Conservation (phyloP, 192 early-diverging fungal species). For the Coemansia sp. region DNA sequence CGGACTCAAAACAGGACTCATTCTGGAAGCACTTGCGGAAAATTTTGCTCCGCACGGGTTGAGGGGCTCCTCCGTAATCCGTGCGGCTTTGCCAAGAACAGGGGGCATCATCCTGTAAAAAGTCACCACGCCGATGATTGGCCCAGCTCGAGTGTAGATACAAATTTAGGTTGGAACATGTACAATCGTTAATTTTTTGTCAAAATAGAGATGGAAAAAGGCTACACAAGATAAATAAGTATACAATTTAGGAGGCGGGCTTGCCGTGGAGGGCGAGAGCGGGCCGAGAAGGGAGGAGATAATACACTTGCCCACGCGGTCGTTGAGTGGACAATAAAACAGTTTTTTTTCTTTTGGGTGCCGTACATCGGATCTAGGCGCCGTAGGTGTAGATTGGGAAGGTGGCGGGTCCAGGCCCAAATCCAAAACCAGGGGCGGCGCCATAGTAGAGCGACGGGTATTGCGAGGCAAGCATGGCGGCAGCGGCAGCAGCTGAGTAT, state of each 20-base stretch:
- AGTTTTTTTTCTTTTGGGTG: slow-evolving; percentile 1
- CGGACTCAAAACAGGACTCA: neutral
- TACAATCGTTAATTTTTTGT: neutral
- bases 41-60: slow-evolving; percentile 3
- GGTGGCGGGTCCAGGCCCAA: slow-evolving; percentile 21
- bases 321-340: slow-evolving; percentile 7
- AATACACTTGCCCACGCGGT: slow-evolving; percentile 14
- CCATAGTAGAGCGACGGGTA: slow-evolving; percentile 49
- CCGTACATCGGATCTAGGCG: slow-evolving; percentile 17
- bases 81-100: slow-evolving; percentile 6
- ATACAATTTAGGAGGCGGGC: neutral
- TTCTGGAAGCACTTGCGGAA: slow-evolving; percentile 1
- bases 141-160: neutral
- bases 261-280: neutral
- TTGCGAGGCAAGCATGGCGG: slow-evolving; percentile 44
- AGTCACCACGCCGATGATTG: neutral
- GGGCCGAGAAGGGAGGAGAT: neutral
- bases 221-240: slow-evolving; percentile 15
- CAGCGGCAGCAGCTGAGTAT: slow-evolving; percentile 31
- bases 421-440: slow-evolving; percentile 24
- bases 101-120: slow-evolving; percentile 2
- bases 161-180: neutral
- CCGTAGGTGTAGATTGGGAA: slow-evolving; percentile 43
- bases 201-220: neutral
- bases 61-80: slow-evolving; percentile 8